phyloP scores from a whole-genome alignment of 192 early-diverging fungal genomes.

The Coemansia sp. region DNA sequence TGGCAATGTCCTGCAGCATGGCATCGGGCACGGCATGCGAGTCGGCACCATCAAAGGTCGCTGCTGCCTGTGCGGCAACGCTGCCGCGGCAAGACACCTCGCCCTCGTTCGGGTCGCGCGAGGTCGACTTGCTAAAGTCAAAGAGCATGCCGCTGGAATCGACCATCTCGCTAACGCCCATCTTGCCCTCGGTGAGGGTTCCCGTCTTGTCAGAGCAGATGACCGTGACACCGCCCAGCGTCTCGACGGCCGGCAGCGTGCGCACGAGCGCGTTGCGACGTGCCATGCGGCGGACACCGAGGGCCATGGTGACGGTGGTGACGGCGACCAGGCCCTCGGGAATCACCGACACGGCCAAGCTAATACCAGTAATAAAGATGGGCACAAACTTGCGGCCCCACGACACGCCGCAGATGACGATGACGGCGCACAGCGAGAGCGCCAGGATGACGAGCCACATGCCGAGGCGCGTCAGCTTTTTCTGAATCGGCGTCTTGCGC shows the following conservation, averaged over 20 bases:
- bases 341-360: conserved; percentile 93
- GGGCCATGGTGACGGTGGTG: conserved; percentile 95
- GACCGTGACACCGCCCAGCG: conserved; percentile 89
- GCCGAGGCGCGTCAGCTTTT: conserved; percentile 75
- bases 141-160: conserved; percentile 39
- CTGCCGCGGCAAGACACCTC: conserved; percentile 68
- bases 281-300: conserved; percentile 96
- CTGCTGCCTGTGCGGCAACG: too few species aligned
- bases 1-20: conserved; percentile 42
- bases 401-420: conserved; percentile 78
- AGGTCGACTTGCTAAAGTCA: conserved; percentile 63
- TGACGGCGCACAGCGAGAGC: conserved; percentile 72
- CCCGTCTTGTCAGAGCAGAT: conserved; percentile 99
- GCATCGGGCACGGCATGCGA: conserved; percentile 39
- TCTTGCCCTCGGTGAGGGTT: conserved; percentile 97
- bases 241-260: conserved; percentile 91
- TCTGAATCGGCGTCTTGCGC: conserved; percentile 64
- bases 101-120: conserved; percentile 48
- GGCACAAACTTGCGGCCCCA: conserved; percentile 64
- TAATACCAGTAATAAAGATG: conserved; percentile 81
- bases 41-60: conserved; percentile 38
- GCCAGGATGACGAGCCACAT: conserved; percentile 81
- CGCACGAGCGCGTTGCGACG: conserved; percentile 82
- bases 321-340: conserved; percentile 98
- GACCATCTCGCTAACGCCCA: conserved; percentile 78